A percentile compares a stretch with the other conserved stretches of the same genome.
These are phyloP conservation scores for Papiliotrema flavescens DNA, from an alignment of 1,284 basidiomycete genomes.

Conservation along the genomic window DNA sequence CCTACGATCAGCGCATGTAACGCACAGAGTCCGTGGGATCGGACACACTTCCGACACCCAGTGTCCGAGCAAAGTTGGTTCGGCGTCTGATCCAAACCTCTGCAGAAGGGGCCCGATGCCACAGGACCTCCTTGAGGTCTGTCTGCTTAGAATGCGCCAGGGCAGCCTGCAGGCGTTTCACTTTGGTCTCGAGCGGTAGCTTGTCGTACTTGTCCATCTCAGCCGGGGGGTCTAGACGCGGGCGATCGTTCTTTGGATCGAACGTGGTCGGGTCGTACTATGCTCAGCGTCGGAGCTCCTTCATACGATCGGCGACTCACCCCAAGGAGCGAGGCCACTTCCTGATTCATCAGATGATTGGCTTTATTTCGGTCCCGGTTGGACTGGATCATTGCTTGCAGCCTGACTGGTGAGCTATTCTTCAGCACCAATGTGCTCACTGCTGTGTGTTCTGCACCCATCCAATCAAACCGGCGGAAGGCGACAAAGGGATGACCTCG, in stretches of 20 bases:
- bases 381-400: constrained; percentile 34
- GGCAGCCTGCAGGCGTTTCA: constrained; percentile 33
- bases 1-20: constrained; percentile 14
- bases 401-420: constrained; percentile 11
- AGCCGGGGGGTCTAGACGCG: constrained; percentile 22
- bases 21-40: background rate
- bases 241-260: constrained; percentile 18
- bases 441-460: constrained; percentile 45
- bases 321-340: constrained; percentile 39
- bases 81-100: constrained; percentile 42
- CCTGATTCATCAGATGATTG: constrained; percentile 28
- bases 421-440: constrained; percentile 11
- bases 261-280: constrained; percentile 31
- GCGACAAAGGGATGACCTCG: constrained; percentile 39
- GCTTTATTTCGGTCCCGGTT: constrained; percentile 34
- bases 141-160: constrained; percentile 39
- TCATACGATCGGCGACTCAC: constrained; percentile 15
- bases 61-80: constrained; percentile 41
- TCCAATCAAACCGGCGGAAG: constrained; percentile 34
- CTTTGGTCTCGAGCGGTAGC: constrained; percentile 37
- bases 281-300: background rate
- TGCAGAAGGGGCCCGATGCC: constrained; percentile 39
- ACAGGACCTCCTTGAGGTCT: constrained; percentile 42
- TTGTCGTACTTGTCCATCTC: constrained; percentile 40
- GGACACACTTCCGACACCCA: constrained; percentile 38